A percentile compares a stretch with the other conserved stretches of the same genome.
Conservation (phyloP, 1,284 basidiomycete genomes). For the Cerioporus squamosus region DNA sequence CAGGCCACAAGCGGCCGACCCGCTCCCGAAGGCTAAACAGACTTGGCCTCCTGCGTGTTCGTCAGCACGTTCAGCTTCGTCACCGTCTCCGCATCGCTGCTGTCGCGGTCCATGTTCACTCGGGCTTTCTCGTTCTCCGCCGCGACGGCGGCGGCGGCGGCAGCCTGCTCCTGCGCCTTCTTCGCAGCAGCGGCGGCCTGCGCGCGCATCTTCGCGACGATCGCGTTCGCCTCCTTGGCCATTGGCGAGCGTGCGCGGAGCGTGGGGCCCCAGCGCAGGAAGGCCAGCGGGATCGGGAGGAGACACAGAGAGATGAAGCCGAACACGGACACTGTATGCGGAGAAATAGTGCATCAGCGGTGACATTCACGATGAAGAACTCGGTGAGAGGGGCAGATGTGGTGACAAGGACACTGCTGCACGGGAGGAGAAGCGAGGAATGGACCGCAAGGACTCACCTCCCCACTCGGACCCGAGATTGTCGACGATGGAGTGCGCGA, state of each 20-base stretch:
- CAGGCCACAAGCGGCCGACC: no score
- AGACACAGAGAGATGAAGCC: slow-evolving; percentile 32
- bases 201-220: slow-evolving; percentile 22
- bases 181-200: slow-evolving; percentile 5
- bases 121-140: no score
- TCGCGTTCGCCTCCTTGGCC: slow-evolving; percentile 24
- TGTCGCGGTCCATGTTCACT: no score
- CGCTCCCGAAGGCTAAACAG: no score
- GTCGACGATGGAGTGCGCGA: slow-evolving; percentile 28
- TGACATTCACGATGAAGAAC: no score
- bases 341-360: background rate
- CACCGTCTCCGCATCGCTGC: no score
- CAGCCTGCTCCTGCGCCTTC: slow-evolving; percentile 32
- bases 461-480: slow-evolving; percentile 35
- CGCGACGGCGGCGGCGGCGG: slow-evolving; percentile 16
- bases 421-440: no score
- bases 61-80: no score
- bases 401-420: no score
- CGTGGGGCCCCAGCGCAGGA: slow-evolving; percentile 30
- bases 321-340: slow-evolving; percentile 32
- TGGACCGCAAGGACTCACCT: slow-evolving; percentile 24
- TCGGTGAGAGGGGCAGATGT: no score
- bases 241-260: slow-evolving; percentile 31
- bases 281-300: slow-evolving; percentile 33
- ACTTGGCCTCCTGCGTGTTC: no score